Percentiles rank a stretch among this genome's conserved stretches.
phyloP scores from a whole-genome alignment of 495 filamentous ascomycete genomes.

The Ramalina intermedia region DNA sequence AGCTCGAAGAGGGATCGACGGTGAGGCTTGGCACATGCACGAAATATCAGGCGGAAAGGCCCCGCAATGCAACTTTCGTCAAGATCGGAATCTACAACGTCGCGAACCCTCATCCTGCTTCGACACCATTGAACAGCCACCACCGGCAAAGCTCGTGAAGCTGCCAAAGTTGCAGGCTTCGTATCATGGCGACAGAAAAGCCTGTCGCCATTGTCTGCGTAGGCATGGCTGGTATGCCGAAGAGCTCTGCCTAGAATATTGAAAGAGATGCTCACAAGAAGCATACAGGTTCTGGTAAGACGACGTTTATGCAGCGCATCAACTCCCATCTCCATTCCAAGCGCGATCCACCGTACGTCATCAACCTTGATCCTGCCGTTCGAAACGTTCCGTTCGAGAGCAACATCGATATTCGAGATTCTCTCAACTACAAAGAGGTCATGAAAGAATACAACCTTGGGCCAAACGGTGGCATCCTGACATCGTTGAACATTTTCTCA shows the following conservation, averaged over 20 bases:
- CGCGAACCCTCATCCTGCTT: no score
- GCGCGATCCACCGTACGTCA: constrained; percentile 68
- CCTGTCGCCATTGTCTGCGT: constrained; percentile 80
- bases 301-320: constrained; percentile 96
- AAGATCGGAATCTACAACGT: no score
- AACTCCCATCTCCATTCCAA: constrained; percentile 75
- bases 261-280: not conserved
- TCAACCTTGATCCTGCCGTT: constrained; percentile 95
- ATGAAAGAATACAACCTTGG: constrained; percentile 98
- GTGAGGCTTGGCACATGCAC: no score
- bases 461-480: constrained; percentile 95
- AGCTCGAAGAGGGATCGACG: no score
- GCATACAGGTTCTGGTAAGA: constrained; percentile 58
- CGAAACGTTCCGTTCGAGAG: constrained; percentile 88
- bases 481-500: constrained; percentile 86
- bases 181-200: constrained; percentile 24
- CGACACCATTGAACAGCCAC: no score
- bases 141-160: no score
- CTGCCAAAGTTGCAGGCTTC: no score
- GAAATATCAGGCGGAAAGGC: no score
- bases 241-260: not conserved
- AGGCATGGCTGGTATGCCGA: constrained; percentile 66
- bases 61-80: no score
- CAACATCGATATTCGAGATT: constrained; percentile 98
- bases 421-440: constrained; percentile 97